Conservation (phyloP, 2,329 filamentous ascomycete genomes). For the Neofusicoccum ribis region DNA sequence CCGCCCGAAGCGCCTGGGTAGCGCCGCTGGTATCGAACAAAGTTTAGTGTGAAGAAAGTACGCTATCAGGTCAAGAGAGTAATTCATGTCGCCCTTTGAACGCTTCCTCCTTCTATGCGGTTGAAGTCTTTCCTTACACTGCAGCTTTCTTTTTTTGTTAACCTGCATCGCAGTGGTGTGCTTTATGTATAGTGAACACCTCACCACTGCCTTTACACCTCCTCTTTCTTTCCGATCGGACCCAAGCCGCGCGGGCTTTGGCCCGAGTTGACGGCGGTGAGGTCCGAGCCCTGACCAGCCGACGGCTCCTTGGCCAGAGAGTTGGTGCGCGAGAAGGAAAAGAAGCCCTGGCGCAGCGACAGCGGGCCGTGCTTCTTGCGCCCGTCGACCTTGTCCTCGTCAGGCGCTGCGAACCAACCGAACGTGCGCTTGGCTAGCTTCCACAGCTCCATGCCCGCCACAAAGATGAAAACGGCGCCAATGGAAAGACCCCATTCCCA, state of each 20-base stretch:
- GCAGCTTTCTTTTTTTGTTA: neutral
- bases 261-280: slow-evolving; percentile 5
- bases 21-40: neutral
- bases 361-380: slow-evolving; percentile 12
- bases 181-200: too few relatives aligned
- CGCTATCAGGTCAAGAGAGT: too few relatives aligned
- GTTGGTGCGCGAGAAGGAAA: slow-evolving; percentile 25
- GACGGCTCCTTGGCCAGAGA: slow-evolving; percentile 15
- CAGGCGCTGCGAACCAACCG: slow-evolving; percentile 25
- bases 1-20: neutral
- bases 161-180: neutral
- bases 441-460: slow-evolving; percentile 27
- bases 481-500: slow-evolving; percentile 28
- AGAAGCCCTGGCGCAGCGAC: slow-evolving; percentile 25
- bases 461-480: slow-evolving; percentile 25
- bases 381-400: slow-evolving; percentile 18
- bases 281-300: neutral
- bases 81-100: too few relatives aligned
- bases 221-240: neutral
- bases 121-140: neutral
- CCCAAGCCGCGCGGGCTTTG: neutral
- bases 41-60: too few relatives aligned
- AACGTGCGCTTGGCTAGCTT: slow-evolving; percentile 25
- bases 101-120: neutral
- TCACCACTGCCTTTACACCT: neutral